A percentile compares a stretch with the other conserved stretches of the same genome.
Conservation (phyloP, 106 monocot genomes). For the Dendrobium huoshanense region DNA sequence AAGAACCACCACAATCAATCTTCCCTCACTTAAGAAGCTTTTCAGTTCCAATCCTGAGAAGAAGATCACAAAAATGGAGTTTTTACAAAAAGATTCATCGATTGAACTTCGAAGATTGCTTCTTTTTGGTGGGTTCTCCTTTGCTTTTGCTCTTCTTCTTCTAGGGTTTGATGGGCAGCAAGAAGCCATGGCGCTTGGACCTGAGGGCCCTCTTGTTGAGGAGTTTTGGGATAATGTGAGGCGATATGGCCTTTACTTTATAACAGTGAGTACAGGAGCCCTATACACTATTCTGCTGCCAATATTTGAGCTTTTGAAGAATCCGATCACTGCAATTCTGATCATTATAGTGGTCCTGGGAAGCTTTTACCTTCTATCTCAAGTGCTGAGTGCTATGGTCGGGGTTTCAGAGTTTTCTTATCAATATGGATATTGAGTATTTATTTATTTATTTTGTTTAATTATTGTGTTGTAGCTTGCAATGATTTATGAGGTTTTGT, state of each 20-base stretch:
- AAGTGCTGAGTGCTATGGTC: slow-evolving; percentile 78
- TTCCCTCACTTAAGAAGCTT: neutral
- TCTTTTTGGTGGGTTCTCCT: slow-evolving; percentile 39
- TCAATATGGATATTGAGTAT: slow-evolving; percentile 44
- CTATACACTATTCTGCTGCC: slow-evolving; percentile 59
- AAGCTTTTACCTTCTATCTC: slow-evolving; percentile 51
- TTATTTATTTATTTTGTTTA: neutral
- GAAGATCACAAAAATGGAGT: neutral
- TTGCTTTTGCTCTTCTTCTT: slow-evolving; percentile 23
- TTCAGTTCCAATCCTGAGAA: neutral
- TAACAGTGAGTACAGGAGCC: slow-evolving; percentile 87
- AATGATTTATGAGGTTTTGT: no score
- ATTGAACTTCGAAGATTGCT: slow-evolving; percentile 26
- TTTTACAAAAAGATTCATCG: neutral
- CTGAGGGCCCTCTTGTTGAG: slow-evolving; percentile 83
- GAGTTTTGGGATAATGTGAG: slow-evolving; percentile 98
- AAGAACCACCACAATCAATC: neutral
- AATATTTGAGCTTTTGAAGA: slow-evolving; percentile 76
- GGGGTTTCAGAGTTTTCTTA: slow-evolving; percentile 70
- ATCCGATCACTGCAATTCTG: slow-evolving; percentile 72
- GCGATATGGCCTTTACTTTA: slow-evolving; percentile 70
- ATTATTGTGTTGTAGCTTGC: no score
- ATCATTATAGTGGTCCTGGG: slow-evolving; percentile 49
- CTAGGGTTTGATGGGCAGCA: slow-evolving; percentile 23
- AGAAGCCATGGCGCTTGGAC: slow-evolving; percentile 56